Base-by-base conservation (phyloP, 495 filamentous ascomycete genomes). In the Aspergillus mulundensis region DNA sequence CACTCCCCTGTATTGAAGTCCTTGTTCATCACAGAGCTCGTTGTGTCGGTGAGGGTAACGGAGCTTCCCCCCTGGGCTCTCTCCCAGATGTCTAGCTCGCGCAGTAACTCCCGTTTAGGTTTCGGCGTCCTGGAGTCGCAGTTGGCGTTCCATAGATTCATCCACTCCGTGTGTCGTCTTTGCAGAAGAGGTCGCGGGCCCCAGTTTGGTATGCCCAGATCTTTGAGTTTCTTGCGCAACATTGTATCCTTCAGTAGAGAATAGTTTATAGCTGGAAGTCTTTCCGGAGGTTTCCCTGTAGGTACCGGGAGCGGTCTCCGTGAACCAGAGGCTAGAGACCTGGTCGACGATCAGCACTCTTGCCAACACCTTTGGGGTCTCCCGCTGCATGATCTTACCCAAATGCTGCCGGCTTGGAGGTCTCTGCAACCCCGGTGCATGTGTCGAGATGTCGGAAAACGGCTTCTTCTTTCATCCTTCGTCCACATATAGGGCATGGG, bases 141-240 rank as follows among this genome's bases (percentile, higher is more conserved):
- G 60, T 97, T 97, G 14, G 95, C 90, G 67, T 99, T 99, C 86
- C 90, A 97, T 23, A 97, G 66, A 41, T 92, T 97, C 60, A 93
- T 77, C 91, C 91, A 99, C 72, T 99, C 94, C 1, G 81, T 88
- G 60, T 97, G 91, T 54, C 94, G 81, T 60, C 79, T 81, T 64
- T 94, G 85, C 23, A 97, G 69, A 7, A 89, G 73, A 39, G 77
- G 74, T 39, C 81, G 81, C 1, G 82, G 63, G 3, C 94, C 94
- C 59, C 65, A 71, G 6, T 81, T 77, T 0, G 90, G 86, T 47
- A 99, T 83, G n/a, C 93, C 92, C 2, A 94, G 76, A 3, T 96
- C 91, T 39, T 70, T 62, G 7, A 97, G 71, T 70, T 96, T 97
- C 60, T 88, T 90, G 24, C 85, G 82, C 30, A 99, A 77, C 7